These are phyloP conservation scores for Ophiostoma sp. DNA, from an alignment of 2,329 filamentous ascomycete species.

Conservation along the genomic window DNA sequence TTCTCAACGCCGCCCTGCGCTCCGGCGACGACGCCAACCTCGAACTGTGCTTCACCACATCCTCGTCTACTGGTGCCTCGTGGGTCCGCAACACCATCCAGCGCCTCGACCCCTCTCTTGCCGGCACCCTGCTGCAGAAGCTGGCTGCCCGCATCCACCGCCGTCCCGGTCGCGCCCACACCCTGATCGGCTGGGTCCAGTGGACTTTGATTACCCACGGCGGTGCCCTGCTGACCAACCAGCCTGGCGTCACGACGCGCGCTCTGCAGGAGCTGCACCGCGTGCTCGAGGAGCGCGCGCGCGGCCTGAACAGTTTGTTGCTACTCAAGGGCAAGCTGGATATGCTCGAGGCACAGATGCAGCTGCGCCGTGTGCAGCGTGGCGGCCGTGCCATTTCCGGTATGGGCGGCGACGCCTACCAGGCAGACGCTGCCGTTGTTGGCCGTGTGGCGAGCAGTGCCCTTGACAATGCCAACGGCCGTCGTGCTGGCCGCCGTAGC, in stretches of 20 bases:
- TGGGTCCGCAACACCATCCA: constrained; percentile 87
- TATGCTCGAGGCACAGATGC: constrained; percentile 85
- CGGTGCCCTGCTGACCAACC: constrained; percentile 77
- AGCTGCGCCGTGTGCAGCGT: constrained; percentile 64
- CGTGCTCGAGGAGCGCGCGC: constrained; percentile 80
- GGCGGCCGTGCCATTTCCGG: constrained; percentile 30
- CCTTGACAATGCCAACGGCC: constrained; percentile 47
- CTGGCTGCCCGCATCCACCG: constrained; percentile 82
- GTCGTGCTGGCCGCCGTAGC: constrained; percentile 28
- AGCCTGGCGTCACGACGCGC: constrained; percentile 75
- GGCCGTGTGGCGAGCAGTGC: constrained; percentile 37
- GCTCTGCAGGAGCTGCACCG: constrained; percentile 74
- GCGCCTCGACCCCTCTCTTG: constrained; percentile 78
- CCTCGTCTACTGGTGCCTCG: constrained; percentile 54
- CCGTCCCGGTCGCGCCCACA: constrained; percentile 81
- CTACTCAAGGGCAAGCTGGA: constrained; percentile 92
- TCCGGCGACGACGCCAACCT: constrained; percentile 87
- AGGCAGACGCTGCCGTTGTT: constrained; percentile 1
- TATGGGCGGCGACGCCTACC: constrained; percentile 27
- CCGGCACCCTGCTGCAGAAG: constrained; percentile 71
- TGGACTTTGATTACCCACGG: constrained; percentile 91
- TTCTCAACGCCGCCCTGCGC: constrained; percentile 87
- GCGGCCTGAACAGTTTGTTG: constrained; percentile 74
- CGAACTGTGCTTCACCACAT: constrained; percentile 83
- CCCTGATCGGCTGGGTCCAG: constrained; percentile 91